Conservation (phyloP, 2,329 filamentous ascomycete species). For the Helminthosporium solani region DNA sequence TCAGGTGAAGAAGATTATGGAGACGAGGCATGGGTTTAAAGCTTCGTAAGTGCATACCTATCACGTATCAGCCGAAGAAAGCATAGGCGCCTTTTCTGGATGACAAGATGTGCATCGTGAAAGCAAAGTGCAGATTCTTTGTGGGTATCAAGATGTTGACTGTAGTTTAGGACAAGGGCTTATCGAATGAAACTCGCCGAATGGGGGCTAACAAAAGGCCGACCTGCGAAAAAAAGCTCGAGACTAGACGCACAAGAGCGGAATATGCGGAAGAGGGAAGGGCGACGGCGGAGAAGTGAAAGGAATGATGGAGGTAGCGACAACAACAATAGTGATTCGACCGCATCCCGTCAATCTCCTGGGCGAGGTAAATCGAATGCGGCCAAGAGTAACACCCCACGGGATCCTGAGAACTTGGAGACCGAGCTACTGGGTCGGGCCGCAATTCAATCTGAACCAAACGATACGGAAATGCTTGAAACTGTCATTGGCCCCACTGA, state of each 20-base stretch:
- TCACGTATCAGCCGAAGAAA: no score
- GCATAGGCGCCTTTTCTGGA: no score
- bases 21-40: slow-evolving; percentile 32
- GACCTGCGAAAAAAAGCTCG: slow-evolving; percentile 14
- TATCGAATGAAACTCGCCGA: slow-evolving; percentile 42
- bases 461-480: not conserved
- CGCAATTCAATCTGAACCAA: not conserved
- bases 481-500: not conserved
- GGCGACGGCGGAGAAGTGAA: slow-evolving; percentile 1
- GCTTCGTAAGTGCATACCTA: slow-evolving; percentile 42
- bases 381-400: not conserved
- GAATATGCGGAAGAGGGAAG: slow-evolving; percentile 3
- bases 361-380: not conserved
- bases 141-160: no score
- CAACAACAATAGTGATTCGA: slow-evolving; percentile 6
- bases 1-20: slow-evolving; percentile 38
- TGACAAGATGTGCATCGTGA: no score
- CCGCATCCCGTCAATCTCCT: not conserved
- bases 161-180: slow-evolving; percentile 28
- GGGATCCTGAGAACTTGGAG: slow-evolving; percentile 5
- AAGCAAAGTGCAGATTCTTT: no score
- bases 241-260: slow-evolving; percentile 7
- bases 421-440: slow-evolving; percentile 4
- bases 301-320: slow-evolving; percentile 7
- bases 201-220: slow-evolving; percentile 30